These are phyloP conservation scores for Penicillium sp. DNA, from an alignment of 2,329 filamentous ascomycete species.

Conservation along the genomic window DNA sequence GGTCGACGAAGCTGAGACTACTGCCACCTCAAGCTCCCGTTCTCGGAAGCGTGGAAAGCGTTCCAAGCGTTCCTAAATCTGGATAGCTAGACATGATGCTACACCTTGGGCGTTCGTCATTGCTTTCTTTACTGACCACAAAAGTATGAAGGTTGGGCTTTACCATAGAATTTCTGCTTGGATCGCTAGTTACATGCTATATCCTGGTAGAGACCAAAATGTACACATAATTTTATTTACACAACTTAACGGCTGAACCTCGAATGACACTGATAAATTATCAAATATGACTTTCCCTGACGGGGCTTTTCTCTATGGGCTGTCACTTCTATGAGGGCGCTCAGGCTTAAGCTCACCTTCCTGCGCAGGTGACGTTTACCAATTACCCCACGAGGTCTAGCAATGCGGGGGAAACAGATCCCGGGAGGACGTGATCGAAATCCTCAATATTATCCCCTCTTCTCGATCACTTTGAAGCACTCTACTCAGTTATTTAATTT, in stretches of 20 bases:
- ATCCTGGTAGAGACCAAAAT: constrained; percentile 4
- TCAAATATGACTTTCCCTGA: not conserved
- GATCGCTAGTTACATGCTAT: not conserved
- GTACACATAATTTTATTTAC: constrained; percentile 5
- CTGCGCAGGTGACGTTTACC: too few relatives aligned
- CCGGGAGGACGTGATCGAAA: too few relatives aligned
- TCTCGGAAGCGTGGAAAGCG: constrained; percentile 31
- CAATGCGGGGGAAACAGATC: too few relatives aligned
- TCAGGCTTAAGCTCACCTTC: too few relatives aligned
- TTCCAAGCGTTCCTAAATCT: constrained; percentile 28
- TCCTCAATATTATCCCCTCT: too few relatives aligned
- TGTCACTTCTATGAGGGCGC: too few relatives aligned
- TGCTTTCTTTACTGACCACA: not conserved
- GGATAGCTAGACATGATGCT: not conserved
- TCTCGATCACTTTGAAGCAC: too few relatives aligned
- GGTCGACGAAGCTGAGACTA: constrained; percentile 27
- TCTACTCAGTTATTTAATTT: too few relatives aligned
- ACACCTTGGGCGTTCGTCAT: not conserved
- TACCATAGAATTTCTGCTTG: constrained; percentile 4
- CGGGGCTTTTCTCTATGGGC: too few relatives aligned
- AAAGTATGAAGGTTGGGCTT: not conserved
- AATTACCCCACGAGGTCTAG: too few relatives aligned
- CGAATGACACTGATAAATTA: not conserved
- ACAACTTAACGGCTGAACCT: not conserved
- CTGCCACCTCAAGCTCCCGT: constrained; percentile 23